Evolutionary conservation across 345 rosid genomes (phyloP), one percentile per base, ranked within the genome.

Genomic region (Populus nigra): DNA sequence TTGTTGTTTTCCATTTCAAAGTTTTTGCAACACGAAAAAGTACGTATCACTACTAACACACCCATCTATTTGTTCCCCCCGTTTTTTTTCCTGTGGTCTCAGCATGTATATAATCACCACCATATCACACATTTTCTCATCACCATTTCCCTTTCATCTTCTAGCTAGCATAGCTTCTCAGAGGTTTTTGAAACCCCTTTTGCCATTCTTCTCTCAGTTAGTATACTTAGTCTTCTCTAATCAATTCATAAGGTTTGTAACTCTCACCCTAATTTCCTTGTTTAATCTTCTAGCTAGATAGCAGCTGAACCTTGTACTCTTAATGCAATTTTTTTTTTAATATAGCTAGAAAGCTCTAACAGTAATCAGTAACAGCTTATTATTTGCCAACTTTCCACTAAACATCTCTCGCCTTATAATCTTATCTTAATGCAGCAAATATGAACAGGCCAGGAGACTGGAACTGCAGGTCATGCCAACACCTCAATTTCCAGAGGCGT

Each of bases 391-490:
- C 11, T 41, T 41, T 10, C 45, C 16, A 4, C 9, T 38, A 5
- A 31, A 31, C 41, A 67, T 67, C 20, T 29, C 39, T 20, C 9
- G 5, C 2, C 45, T n/a, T 66, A 16, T 66, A 16, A 4, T 33
- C 63, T 74, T 43, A 16, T 25, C 15, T 65, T 16, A 5, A 39
- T 43, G 59, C 23, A 80, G 69, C 67, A 68, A 85, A 79, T 27
- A 90, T 90, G 94, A 93, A 81, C 82, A 87, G 98, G 78, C 98
- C 96, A 29, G 97, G 98, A 74, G 97, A 91, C 78, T 93, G 98
- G 98, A 91, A 89, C 88, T 93, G 98, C 85, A 79, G 92, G 86
- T 85, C 98, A 73, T 93, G 98, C 91, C 91, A 76, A 80, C 89
- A 90, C 86, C 83, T 91, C 72, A 93, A 93, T 88, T 93, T 93